Percentiles rank a stretch among this genome's conserved stretches.
Evolutionary conservation across 441 rosid genomes (phyloP).

Genomic region (Euphorbia celastroides): DNA sequence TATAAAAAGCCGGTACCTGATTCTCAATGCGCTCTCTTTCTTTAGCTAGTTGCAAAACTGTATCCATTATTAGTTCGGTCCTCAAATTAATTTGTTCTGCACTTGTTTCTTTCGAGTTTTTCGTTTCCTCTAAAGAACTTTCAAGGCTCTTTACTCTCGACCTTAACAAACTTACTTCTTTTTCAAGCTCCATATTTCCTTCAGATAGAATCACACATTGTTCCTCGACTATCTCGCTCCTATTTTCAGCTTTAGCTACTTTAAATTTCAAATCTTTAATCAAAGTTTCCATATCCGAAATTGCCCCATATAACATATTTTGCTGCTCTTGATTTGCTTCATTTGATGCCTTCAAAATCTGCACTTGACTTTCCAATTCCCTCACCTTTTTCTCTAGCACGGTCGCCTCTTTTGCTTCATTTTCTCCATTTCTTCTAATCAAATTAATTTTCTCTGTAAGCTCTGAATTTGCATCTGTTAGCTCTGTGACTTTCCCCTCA

Average conservation of each 20-base stretch:
- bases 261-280: slow-evolving; percentile 89
- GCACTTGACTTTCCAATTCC: slow-evolving; percentile 62
- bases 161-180: slow-evolving; percentile 49
- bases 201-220: slow-evolving; percentile 60
- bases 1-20: slow-evolving; percentile 46
- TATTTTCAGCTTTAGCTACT: slow-evolving; percentile 78
- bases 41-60: slow-evolving; percentile 52
- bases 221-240: slow-evolving; percentile 65
- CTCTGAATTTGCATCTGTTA: slow-evolving; percentile 63
- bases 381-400: slow-evolving; percentile 80
- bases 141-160: slow-evolving; percentile 48
- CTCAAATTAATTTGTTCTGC: slow-evolving; percentile 58
- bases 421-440: slow-evolving; percentile 54
- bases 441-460: slow-evolving; percentile 73
- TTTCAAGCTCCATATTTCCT: slow-evolving; percentile 52
- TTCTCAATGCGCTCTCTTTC: slow-evolving; percentile 80
- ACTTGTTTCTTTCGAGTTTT: slow-evolving; percentile 40
- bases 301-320: slow-evolving; percentile 84
- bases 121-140: slow-evolving; percentile 47
- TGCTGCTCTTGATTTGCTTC: slow-evolving; percentile 93
- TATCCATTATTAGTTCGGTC: slow-evolving; percentile 59
- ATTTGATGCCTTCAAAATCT: slow-evolving; percentile 62
- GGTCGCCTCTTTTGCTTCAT: slow-evolving; percentile 55
- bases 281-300: slow-evolving; percentile 97
- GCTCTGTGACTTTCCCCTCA: slow-evolving; percentile 58